Conservation (phyloP, 129 eudicot genomes). For the Saussurea involucrata region DNA sequence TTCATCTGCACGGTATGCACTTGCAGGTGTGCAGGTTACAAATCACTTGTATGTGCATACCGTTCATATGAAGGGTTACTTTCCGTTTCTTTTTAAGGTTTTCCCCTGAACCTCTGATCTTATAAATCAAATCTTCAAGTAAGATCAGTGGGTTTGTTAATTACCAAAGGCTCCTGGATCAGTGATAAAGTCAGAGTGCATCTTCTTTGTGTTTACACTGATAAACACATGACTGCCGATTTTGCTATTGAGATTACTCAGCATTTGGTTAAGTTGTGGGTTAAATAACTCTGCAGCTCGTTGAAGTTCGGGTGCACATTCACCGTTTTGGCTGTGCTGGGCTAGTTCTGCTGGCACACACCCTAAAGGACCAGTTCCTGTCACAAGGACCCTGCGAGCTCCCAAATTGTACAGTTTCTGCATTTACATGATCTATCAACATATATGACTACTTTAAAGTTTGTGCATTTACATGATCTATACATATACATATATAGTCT, state of each 20-base stretch:
- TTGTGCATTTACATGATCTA: neutral
- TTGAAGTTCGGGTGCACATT: constrained; percentile 62
- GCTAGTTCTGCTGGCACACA: constrained; percentile 91
- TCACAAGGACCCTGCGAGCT: constrained; percentile 67
- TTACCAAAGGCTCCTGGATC: constrained; percentile 37
- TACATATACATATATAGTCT: neutral
- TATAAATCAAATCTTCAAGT: neutral
- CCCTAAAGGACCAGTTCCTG: constrained; percentile 89
- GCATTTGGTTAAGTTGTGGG: constrained; percentile 62
- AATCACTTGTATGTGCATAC: too few relatives aligned
- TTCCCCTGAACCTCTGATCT: too few relatives aligned
- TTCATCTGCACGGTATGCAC: too few relatives aligned
- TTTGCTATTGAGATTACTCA: constrained; percentile 47
- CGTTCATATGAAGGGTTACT: too few relatives aligned
- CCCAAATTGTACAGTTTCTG: constrained; percentile 75
- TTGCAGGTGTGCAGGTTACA: too few relatives aligned
- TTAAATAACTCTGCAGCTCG: constrained; percentile 60
- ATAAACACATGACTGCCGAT: constrained; percentile 49
- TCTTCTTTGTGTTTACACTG: constrained; percentile 23
- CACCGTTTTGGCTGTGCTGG: constrained; percentile 57
- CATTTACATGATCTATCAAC: neutral
- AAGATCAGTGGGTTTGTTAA: neutral
- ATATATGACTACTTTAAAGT: constrained; percentile 3
- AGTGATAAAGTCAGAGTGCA: constrained; percentile 33
- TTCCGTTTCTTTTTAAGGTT: too few relatives aligned